Base-by-base conservation (phyloP, 495 filamentous ascomycete species). In the Poronia punctata region DNA sequence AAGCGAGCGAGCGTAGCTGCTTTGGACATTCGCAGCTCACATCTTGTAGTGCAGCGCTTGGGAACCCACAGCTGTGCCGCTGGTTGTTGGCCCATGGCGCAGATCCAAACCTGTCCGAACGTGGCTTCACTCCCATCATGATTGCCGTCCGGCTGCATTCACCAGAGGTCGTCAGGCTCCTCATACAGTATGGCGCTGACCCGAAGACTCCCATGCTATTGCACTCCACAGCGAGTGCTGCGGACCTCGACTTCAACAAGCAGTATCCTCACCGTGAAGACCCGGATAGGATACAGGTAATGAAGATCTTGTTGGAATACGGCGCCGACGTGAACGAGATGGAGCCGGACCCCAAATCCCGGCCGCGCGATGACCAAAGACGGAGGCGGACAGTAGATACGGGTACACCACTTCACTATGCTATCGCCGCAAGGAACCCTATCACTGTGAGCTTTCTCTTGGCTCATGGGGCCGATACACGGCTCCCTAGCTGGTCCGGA, bases 321-420 rank as follows among this genome's bases (percentile, higher is more conserved):
- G 43, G 43, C 31, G 43, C 43, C 16, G 43, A 46, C 19, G 43
- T 46, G 18, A 46, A 46, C 43, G 43, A 46, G 36, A 46, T 46
- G 43, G 43, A 46, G 36, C 43, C 43, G 18, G 43, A 46, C 10
- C 43, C 43, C 10, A 46, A 46, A 20, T 24, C 43, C 15, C 36
- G 43, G 30, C 36, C 43, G 5, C 35, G 43, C 22, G 43, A 46
- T 16, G 36, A 46, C 35, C 15, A 22, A 12, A 39, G 43, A 24
- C 35, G 43, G 26, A 40, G 31, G 19, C 36, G 43, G 31, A 46
- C 43, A 18, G 31, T 40, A 14, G 43, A 46, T 16, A 46, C 43
- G 1, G 43, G 43, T 19, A 46, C 43, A 6, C 43, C 43, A 18
- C 43, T 46, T 35, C 43, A 46, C 36, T 46, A 46, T 24, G 43